Evolutionary conservation across 2,329 filamentous ascomycete genomes (phyloP), one percentile per base, ranked within the genome.

Genomic region (Dothideomycetidae sp.): DNA sequence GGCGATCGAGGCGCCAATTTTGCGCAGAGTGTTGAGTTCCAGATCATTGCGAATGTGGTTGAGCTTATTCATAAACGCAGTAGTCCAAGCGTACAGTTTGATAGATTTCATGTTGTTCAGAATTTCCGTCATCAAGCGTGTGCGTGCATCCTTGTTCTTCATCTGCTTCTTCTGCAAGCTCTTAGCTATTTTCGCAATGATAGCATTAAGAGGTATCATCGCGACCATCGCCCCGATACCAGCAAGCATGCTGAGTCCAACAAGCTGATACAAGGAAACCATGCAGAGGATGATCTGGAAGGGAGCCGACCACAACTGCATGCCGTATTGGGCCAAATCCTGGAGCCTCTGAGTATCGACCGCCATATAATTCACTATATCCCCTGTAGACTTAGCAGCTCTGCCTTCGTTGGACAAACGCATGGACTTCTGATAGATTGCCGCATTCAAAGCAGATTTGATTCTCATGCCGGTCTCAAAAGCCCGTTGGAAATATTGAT

Each of bases 341-440:
- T 94, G 82, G 12, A 98, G 70, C 46, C 92, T 79, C 59, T 98
- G 90, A 10, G 88, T 88, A 55, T 98, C 90, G 7, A 98, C 88
- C 31, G 92, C 90, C 88, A 98, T 98, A 61, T 93, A 90, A 55
- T 98, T 98, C 56, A 98, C 90, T 52, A 98, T 96, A 52, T 98
- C 92, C 40, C 90, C 90, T 0, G 90, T 98, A 0, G 83, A 82
- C 62, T 96, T 94, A 31, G 76, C 62, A 2, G 85, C 72, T 37
- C 88, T 75, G 5, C 90, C 90, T 60, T 98, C 90, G 50, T 93
- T 96, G 4, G 88, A 96, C 12, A 98, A 67, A 45, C 75, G 78
- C 44, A 96, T 68, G 0, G 86, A 81, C 62, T 98, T 98, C 42
- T 78, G 73, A 58, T 98, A 98, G 46, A 98, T 96, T 41, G 85